phyloP scores from a whole-genome alignment of 108 stramenopile species.

The Cyclotella distinguenda region DNA sequence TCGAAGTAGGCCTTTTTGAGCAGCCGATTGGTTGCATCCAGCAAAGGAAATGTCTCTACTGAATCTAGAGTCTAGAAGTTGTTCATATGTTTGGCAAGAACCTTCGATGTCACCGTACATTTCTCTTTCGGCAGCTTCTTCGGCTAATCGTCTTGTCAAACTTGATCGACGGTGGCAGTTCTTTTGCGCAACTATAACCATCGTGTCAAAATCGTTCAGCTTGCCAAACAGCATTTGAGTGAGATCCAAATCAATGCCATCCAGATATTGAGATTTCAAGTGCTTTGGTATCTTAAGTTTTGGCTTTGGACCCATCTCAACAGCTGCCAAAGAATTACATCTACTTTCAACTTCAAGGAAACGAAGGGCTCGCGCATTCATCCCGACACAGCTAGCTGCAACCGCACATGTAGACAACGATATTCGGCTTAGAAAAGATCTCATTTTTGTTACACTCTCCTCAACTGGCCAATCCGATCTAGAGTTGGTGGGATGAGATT shows the following conservation, averaged over 20 bases:
- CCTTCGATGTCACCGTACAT: slow-evolving; percentile 72
- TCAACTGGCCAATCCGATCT: slow-evolving; percentile 56
- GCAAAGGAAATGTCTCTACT: slow-evolving; percentile 2
- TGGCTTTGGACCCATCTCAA: slow-evolving; percentile 14
- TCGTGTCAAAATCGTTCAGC: slow-evolving; percentile 78
- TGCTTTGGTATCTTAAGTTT: slow-evolving; percentile 23
- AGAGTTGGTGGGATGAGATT: slow-evolving; percentile 1
- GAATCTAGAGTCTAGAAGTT: slow-evolving; percentile 49
- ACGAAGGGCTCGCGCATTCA: slow-evolving; percentile 77
- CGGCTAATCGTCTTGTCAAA: slow-evolving; percentile 29
- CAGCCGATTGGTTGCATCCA: slow-evolving; percentile 7
- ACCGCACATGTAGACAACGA: slow-evolving; percentile 58
- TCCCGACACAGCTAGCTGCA: slow-evolving; percentile 73
- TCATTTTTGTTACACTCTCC: slow-evolving; percentile 55
- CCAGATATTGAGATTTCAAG: slow-evolving; percentile 25
- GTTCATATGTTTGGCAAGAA: slow-evolving; percentile 80
- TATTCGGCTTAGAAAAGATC: slow-evolving; percentile 54
- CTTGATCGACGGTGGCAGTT: slow-evolving; percentile 17
- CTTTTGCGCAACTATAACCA: slow-evolving; percentile 58
- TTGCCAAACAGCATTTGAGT: slow-evolving; percentile 58
- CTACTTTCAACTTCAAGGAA: slow-evolving; percentile 76
- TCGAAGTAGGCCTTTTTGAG: slow-evolving; percentile 62
- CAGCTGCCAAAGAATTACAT: too few relatives aligned
- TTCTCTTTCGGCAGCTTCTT: slow-evolving; percentile 65
- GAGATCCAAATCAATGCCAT: slow-evolving; percentile 44